Percentiles rank a stretch among this genome's conserved stretches.
Conservation (phyloP, 208 protist genomes). For the Leishmania mexicana region DNA sequence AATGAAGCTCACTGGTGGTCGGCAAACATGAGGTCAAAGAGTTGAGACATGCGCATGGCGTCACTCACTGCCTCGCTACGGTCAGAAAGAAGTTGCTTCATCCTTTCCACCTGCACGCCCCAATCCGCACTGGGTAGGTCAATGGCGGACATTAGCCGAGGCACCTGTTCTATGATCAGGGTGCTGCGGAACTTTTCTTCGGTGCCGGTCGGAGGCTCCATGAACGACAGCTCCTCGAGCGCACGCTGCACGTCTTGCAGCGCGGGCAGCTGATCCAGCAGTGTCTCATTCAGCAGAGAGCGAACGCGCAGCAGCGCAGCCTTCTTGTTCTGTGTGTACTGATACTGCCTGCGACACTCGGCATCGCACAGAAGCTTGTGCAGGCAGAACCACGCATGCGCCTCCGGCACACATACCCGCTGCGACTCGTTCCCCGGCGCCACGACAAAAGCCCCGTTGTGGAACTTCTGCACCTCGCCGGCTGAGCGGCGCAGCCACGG, state of each 20-base stretch:
- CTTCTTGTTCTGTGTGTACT: slow-evolving; percentile 86
- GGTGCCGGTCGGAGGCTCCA: slow-evolving; percentile 85
- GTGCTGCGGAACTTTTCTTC: slow-evolving; percentile 89
- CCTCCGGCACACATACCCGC: slow-evolving; percentile 83
- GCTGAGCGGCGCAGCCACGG: slow-evolving; percentile 78
- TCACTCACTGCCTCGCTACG: slow-evolving; percentile 53
- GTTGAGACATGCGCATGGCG: slow-evolving; percentile 68
- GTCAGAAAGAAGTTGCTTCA: slow-evolving; percentile 49
- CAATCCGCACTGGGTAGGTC: slow-evolving; percentile 41
- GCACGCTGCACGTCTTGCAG: slow-evolving; percentile 85
- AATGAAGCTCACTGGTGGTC: slow-evolving; percentile 16
- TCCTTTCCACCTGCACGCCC: slow-evolving; percentile 28
- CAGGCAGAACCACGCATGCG: slow-evolving; percentile 90
- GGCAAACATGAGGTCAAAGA: slow-evolving; percentile 85
- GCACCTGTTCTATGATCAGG: slow-evolving; percentile 89
- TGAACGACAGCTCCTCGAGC: slow-evolving; percentile 89
- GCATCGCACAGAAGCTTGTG: slow-evolving; percentile 88
- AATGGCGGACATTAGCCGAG: slow-evolving; percentile 74
- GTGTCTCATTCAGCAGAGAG: slow-evolving; percentile 81
- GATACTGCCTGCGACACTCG: slow-evolving; percentile 79
- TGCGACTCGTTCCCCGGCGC: slow-evolving; percentile 61
- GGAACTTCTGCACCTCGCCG: slow-evolving; percentile 60
- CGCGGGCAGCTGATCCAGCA: slow-evolving; percentile 91
- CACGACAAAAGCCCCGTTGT: slow-evolving; percentile 59
- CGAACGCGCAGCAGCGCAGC: slow-evolving; percentile 71